Evolutionary conservation across 129 eudicot genomes (phyloP), one percentile per base, ranked within the genome.

Genomic region (Silybum marianum): DNA sequence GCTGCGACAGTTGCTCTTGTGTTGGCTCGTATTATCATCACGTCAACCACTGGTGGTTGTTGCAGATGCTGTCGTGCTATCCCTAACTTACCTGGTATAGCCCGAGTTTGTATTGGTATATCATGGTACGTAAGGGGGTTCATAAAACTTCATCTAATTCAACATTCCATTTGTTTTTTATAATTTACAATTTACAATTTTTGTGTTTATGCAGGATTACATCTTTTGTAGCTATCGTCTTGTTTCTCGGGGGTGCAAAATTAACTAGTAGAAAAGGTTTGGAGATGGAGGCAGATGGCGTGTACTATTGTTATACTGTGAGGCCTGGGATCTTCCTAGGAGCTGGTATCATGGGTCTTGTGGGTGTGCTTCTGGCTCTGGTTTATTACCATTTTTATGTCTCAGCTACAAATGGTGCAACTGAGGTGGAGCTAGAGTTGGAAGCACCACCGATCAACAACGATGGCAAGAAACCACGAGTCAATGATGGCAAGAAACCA

Each of bases 1-100:
- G 78, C 77, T 16, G 86, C 82, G 8, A 2, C 70, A 2, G 78
- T 39, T 73, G 86, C 78, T 70, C 81, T 82, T 76, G 51, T 70
- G 11, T 7, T 77, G 28, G 86, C 78, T n/a, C 86, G 81, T 24
- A 14, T 13, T 14, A 40, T 82, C 51, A 60, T 82, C 40, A 76
- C 77, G 3, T 38, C 73, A 24, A 23, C 73, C 9, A 76, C 73
- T 5, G 86, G 82, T 19, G 82, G 86, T 51, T 76, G 77, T 69
- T 82, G 86, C 62, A 69, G 82, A 0, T 76, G 77, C 19, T 82
- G 86, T 48, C 72, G 4, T 25, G 30, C 13, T 3, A 24, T 70
- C 67, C 65, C 85, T 76, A 23, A 28, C 28, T 14, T 48, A 19
- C 54, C 66, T 4, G 25, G 11, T 24, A 9, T n/a, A 7, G 72